phyloP scores from a whole-genome alignment of 2,329 filamentous ascomycete genomes.

The Aspergillus felis region DNA sequence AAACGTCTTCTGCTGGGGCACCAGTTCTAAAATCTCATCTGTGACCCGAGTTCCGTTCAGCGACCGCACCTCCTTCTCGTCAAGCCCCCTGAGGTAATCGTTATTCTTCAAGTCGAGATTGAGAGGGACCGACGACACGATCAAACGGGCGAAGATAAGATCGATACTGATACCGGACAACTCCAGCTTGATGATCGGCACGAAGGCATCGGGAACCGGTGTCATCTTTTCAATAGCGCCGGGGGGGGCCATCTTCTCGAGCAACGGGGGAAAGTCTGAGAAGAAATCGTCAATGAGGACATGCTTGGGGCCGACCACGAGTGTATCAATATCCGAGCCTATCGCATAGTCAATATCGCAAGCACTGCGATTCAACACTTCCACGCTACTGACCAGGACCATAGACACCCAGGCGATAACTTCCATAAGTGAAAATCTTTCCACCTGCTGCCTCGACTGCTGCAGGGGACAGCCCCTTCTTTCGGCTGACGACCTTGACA shows the following conservation, averaged over 20 bases:
- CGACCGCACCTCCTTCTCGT: conserved; percentile 81
- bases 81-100: conserved; percentile 75
- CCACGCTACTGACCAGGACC: conserved; percentile 59
- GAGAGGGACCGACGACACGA: conserved; percentile 66
- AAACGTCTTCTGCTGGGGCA: conserved; percentile 87
- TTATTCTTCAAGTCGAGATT: conserved; percentile 77
- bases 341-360: conserved; percentile 4
- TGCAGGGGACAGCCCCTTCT: conserved; percentile 69
- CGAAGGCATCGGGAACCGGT: conserved; percentile 82
- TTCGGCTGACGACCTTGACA: conserved; percentile 72
- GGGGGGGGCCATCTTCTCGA: conserved; percentile 69
- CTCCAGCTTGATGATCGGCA: conserved; percentile 97
- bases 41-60: conserved; percentile 94
- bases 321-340: conserved; percentile 96
- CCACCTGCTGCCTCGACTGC: conserved; percentile 81
- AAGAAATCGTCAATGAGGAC: conserved; percentile 91
- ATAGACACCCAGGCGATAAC: conserved; percentile 89
- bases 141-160: conserved; percentile 78
- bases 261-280: conserved; percentile 73
- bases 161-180: conserved; percentile 90
- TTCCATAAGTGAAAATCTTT: conserved; percentile 93
- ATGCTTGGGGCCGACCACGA: conserved; percentile 87
- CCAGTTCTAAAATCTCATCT: conserved; percentile 82
- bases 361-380: not conserved
- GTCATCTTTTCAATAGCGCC: conserved; percentile 82